Conservation (phyloP, 768 basidiomycete genomes). For the Boletus reticuloceps region DNA sequence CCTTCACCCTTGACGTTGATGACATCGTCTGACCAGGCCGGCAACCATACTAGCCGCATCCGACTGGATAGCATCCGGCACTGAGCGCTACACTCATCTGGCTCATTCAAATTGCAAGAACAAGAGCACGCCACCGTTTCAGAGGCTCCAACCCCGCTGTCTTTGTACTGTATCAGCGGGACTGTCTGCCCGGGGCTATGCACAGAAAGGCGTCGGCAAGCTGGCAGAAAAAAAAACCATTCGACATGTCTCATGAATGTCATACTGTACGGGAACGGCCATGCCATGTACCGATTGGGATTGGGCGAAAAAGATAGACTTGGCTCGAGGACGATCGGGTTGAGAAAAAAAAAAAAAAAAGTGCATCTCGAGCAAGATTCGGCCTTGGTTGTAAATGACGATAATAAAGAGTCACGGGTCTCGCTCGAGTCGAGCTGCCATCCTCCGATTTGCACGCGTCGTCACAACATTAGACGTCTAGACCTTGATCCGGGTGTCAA, state of each 20-base stretch:
- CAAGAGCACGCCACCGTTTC: constrained; percentile 6
- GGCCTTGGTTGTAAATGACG: neutral
- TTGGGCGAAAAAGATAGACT: constrained; percentile 1
- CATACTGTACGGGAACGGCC: neutral
- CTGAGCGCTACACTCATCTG: too few relatives aligned
- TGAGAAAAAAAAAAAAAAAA: too few relatives aligned
- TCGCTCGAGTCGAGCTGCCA: too few relatives aligned
- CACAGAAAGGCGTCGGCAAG: constrained; percentile 8
- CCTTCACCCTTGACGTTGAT: too few relatives aligned
- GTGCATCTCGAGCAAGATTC: neutral
- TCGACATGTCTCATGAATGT: constrained; percentile 11
- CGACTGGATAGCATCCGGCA: too few relatives aligned
- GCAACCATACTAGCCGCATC: too few relatives aligned
- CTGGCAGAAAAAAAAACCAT: neutral
- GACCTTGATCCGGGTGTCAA: constrained; percentile 14
- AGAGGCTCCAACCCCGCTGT: neutral
- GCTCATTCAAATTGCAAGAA: too few relatives aligned
- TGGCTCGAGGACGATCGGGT: neutral
- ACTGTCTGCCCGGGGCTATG: constrained; percentile 10
- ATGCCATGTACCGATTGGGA: neutral
- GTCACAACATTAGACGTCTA: neutral
- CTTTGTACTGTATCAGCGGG: neutral
- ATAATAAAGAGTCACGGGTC: too few relatives aligned
- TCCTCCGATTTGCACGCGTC: constrained; percentile 3
- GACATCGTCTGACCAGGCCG: too few relatives aligned